phyloP scores from a whole-genome alignment of 495 filamentous ascomycete species.

The Oidiodendron maius region DNA sequence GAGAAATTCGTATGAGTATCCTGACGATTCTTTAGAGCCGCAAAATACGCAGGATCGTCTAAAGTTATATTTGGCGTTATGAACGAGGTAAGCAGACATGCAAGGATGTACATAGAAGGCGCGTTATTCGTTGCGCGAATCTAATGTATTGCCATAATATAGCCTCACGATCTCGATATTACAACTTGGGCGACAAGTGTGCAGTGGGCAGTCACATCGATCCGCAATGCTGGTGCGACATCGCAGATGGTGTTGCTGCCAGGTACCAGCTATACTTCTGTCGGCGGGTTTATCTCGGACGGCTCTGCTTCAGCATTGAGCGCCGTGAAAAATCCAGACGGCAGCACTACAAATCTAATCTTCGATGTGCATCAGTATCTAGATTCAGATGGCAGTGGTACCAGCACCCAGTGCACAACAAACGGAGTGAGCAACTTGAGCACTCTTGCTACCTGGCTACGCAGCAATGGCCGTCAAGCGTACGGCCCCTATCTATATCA shows the following conservation, averaged over 20 bases:
- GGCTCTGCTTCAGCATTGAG: constrained; percentile 42
- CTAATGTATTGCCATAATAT: too few relatives aligned
- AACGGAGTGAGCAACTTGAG: too few relatives aligned
- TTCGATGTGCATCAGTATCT: constrained; percentile 55
- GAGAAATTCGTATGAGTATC: too few relatives aligned
- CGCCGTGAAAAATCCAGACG: constrained; percentile 48
- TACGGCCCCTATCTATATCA: too few relatives aligned
- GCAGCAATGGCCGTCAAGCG: too few relatives aligned
- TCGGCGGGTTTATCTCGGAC: constrained; percentile 34
- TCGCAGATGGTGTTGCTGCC: constrained; percentile 17
- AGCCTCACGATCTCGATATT: constrained; percentile 6
- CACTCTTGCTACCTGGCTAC: too few relatives aligned
- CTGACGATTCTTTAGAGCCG: too few relatives aligned
- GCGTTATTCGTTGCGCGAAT: too few relatives aligned
- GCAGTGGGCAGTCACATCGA: constrained; percentile 51
- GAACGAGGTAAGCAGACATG: too few relatives aligned
- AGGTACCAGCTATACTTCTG: constrained; percentile 42
- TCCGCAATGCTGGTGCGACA: constrained; percentile 48
- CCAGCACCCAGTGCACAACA: too few relatives aligned
- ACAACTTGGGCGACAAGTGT: constrained; percentile 41
- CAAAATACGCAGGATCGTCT: constrained; percentile 39
- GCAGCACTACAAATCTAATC: constrained; percentile 43
- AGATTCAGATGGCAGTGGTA: constrained; percentile 34
- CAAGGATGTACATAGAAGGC: too few relatives aligned
- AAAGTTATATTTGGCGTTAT: constrained; percentile 55